Percentiles rank a stretch among this genome's conserved stretches.
These are phyloP conservation scores for Arctostaphylos glauca DNA, from an alignment of 148 eudicot genomes.

Conservation along the genomic window DNA sequence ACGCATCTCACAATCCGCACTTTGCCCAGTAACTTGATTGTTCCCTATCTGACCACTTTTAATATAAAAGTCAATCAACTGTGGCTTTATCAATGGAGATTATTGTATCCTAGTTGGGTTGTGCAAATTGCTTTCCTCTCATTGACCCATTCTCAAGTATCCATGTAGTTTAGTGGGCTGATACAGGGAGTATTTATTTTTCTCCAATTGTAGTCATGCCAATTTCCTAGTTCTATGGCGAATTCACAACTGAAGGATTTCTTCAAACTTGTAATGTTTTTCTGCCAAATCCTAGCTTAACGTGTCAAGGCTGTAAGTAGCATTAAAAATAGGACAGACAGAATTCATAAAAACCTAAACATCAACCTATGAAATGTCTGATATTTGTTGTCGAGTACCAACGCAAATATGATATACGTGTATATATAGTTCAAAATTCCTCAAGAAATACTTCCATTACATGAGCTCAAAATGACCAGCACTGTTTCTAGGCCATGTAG, in stretches of 20 bases:
- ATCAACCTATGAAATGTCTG: not conserved
- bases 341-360: not conserved
- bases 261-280: not conserved
- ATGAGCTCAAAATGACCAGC: not conserved
- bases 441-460: not conserved
- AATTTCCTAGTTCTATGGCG: not conserved
- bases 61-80: not conserved
- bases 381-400: not conserved
- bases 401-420: not conserved
- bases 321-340: not conserved
- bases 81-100: not conserved
- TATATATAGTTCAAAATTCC: not conserved
- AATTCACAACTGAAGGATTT: not conserved
- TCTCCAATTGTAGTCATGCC: not conserved
- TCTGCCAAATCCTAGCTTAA: not conserved
- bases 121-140: not conserved
- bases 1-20: not conserved
- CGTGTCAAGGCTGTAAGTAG: not conserved
- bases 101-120: not conserved
- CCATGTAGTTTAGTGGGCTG: not conserved
- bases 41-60: not conserved
- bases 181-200: not conserved
- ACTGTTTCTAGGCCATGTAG: not conserved
- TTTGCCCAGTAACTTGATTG: not conserved
- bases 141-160: not conserved